These are phyloP conservation scores for Agastache rugosa DNA, from an alignment of 257 asterid species.

Conservation along the genomic window DNA sequence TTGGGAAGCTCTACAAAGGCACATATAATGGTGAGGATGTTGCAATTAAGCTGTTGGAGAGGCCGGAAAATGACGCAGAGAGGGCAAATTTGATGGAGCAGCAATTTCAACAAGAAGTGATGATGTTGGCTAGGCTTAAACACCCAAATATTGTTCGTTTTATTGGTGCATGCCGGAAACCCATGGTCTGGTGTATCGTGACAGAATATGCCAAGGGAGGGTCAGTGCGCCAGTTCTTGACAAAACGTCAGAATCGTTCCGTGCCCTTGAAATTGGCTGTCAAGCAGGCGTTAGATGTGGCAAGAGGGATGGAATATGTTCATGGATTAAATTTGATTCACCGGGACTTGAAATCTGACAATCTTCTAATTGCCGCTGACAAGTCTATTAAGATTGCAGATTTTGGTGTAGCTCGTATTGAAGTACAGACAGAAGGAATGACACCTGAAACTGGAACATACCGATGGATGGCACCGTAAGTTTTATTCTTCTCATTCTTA, in stretches of 20 bases:
- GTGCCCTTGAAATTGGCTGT: constrained; percentile 96
- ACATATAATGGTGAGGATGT: constrained; percentile 91
- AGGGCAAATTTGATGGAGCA: constrained; percentile 95
- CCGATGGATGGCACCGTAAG: constrained; percentile 99
- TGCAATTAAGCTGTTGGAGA: constrained; percentile 95
- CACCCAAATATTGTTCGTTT: constrained; percentile 97
- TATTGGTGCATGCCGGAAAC: constrained; percentile 92
- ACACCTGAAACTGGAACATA: constrained; percentile 99
- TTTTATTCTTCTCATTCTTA: neutral
- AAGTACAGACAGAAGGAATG: constrained; percentile 99
- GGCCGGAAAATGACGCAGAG: constrained; percentile 82
- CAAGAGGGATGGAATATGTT: constrained; percentile 96
- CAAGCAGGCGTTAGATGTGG: constrained; percentile 99
- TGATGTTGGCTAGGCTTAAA: constrained; percentile 89
- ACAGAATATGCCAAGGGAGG: constrained; percentile 99
- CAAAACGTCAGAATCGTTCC: constrained; percentile 79
- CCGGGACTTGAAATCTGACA: constrained; percentile 94
- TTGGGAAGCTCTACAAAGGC: constrained; percentile 94
- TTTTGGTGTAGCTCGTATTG: constrained; percentile 98
- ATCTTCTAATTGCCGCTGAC: constrained; percentile 90
- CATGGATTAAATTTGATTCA: constrained; percentile 91
- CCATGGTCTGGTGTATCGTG: constrained; percentile 98
- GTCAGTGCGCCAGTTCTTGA: constrained; percentile 88
- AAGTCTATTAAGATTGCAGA: constrained; percentile 96
- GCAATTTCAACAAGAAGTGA: constrained; percentile 97